A percentile compares a stretch with the other conserved stretches of the same genome.
Conservation (phyloP, 257 asterid species). For the Petunia secreta region DNA sequence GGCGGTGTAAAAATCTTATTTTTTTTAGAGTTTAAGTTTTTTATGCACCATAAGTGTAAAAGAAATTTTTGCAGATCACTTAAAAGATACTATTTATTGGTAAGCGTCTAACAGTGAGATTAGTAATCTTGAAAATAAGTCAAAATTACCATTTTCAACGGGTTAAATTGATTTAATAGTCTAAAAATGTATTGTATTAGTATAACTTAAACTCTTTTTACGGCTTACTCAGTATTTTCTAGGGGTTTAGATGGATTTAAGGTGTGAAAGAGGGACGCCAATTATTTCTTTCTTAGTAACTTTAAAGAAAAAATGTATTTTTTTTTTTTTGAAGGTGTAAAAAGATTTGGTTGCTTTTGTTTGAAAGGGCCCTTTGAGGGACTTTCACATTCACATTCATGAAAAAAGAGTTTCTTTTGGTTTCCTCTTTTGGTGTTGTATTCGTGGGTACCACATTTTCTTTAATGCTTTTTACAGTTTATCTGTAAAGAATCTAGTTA, state of each 20-base stretch:
- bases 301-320: not conserved
- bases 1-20: no score
- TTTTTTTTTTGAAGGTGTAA: not conserved
- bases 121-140: no score
- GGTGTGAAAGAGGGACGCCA: not conserved
- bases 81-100: no score
- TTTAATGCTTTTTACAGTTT: not conserved
- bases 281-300: not conserved
- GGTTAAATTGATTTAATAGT: no score
- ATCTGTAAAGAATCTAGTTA: not conserved
- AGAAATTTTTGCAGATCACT: no score
- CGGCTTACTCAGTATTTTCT: not conserved
- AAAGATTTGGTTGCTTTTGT: constrained; percentile 23
- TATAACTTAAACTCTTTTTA: not conserved
- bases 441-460: constrained; percentile 26
- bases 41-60: no score
- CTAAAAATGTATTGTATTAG: no score
- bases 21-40: no score
- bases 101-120: no score
- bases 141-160: no score
- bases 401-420: constrained; percentile 20
- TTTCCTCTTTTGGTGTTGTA: constrained; percentile 26
- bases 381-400: constrained; percentile 32
- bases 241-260: not conserved
- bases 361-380: constrained; percentile 32